Evolutionary conservation across 1,284 basidiomycete genomes (phyloP), one percentile per base, ranked within the genome.

Genomic region (Boletellus deceptivus): DNA sequence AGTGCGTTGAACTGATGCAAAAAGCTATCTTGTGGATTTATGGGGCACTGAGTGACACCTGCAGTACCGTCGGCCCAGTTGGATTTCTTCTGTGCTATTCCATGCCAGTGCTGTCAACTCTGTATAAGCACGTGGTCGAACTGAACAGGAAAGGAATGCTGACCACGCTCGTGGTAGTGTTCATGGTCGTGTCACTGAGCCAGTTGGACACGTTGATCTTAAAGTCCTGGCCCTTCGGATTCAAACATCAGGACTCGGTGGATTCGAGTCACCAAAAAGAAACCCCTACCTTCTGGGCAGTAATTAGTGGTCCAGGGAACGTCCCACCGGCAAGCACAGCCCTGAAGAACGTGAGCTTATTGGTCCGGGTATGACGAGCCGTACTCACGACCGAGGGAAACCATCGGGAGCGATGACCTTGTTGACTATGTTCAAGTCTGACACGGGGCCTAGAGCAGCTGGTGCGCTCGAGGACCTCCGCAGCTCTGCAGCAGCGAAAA

Each of bases 101-200:
- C 77, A 46, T 79, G 77, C 76, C 76, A 79, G 55, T 79, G 77
- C 77, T 79, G 50, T 10, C 6, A 44, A 35, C n/a, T 35, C 6
- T 7, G 34, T 7, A n/a, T n/a, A 10, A 29, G 29, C 8, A 11
- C 16, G 34, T 7, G n/a, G 13, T 6, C 13, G 13, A 16, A 35
- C 16, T 10, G 29, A 10, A 29, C 29, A 20, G 13, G 24, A 11
- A 7, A 1, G 6, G 22, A n/a, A 36, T 25, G 47, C 58, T 48
- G 20, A 63, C 58, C 20, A 72, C 60, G 29, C 62, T 70, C 4
- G 70, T 71, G 11, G 55, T 60, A 3, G 51, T 62, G 18, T 62
- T 48, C 70, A 71, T 71, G 0, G 64, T 56, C 1, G 49, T 58
- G 25, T 73, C 70, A 6, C 56, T 59, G 13, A 73, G 59, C 8